A percentile compares a stretch with the other conserved stretches of the same genome.
Evolutionary conservation across 176 grass and related monocot species (phyloP).

Genomic region (Cymbopogon citratus): DNA sequence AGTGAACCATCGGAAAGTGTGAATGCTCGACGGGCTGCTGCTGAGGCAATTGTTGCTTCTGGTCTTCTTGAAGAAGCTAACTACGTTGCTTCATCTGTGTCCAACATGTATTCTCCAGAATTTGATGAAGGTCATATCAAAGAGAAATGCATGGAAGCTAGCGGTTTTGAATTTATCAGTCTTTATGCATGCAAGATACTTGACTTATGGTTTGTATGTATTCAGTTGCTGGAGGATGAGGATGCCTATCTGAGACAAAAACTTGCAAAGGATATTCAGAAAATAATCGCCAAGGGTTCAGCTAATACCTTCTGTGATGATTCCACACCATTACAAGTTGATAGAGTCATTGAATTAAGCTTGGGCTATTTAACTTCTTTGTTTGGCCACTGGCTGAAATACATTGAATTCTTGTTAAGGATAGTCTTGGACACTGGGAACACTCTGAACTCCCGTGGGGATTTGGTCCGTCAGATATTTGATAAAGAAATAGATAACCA

Average conservation of each 20-base stretch:
- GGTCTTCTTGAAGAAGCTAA: constrained; percentile 65
- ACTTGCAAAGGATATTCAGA: constrained; percentile 78
- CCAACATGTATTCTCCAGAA: constrained; percentile 39
- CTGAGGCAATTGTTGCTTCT: constrained; percentile 76
- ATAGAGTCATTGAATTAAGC: constrained; percentile 82
- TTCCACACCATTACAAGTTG: constrained; percentile 72
- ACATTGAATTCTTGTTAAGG: constrained; percentile 60
- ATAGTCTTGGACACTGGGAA: constrained; percentile 49
- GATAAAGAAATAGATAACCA: constrained; percentile 99
- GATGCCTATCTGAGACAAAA: constrained; percentile 67
- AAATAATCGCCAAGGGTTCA: constrained; percentile 50
- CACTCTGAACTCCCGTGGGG: constrained; percentile 51
- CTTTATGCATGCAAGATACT: constrained; percentile 67
- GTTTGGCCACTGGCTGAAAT: constrained; percentile 71
- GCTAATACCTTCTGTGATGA: constrained; percentile 45
- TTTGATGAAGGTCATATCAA: constrained; percentile 28
- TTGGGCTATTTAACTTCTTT: constrained; percentile 74
- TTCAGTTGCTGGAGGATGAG: constrained; percentile 95
- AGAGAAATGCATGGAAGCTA: constrained; percentile 39
- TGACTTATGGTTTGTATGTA: constrained; percentile 82
- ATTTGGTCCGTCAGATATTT: constrained; percentile 91
- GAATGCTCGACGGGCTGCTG: constrained; percentile 66
- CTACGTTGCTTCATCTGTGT: constrained; percentile 41
- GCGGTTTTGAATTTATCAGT: constrained; percentile 39
- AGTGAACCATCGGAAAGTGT: constrained; percentile 77